phyloP scores from a whole-genome alignment of 2,329 filamentous ascomycete species.

The Colletotrichum theobromicola region DNA sequence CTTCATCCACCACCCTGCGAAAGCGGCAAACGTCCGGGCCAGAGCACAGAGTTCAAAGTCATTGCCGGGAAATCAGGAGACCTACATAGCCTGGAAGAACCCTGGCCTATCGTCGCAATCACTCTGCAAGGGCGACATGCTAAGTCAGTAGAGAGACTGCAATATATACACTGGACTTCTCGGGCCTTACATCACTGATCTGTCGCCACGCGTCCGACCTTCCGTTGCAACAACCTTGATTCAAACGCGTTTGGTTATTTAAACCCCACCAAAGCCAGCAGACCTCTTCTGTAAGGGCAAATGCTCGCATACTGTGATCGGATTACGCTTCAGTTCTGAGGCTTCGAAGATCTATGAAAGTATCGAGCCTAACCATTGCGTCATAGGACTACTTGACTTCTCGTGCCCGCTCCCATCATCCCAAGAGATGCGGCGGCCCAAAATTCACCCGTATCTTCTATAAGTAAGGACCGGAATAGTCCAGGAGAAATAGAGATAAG shows the following conservation, averaged over 20 bases:
- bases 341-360: neutral
- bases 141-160: too few relatives aligned
- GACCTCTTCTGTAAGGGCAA: neutral
- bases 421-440: neutral
- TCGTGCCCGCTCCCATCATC: fast-evolving
- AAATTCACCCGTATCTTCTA: fast-evolving
- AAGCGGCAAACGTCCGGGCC: fast-evolving
- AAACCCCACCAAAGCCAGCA: neutral
- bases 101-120: too few relatives aligned
- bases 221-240: neutral
- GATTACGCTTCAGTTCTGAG: fast-evolving
- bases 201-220: too few relatives aligned
- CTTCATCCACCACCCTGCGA: fast-evolving
- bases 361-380: neutral
- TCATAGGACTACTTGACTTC: too few relatives aligned
- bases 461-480: neutral
- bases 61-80: too few relatives aligned
- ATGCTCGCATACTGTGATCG: too few relatives aligned
- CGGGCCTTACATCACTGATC: too few relatives aligned
- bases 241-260: neutral
- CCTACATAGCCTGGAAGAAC: too few relatives aligned
- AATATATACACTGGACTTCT: too few relatives aligned
- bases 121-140: too few relatives aligned
- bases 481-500: neutral
- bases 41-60: neutral